A percentile compares a stretch with the other conserved stretches of the same genome.
Conservation (phyloP, 768 basidiomycete species). For the Psilocybe tampanensis region DNA sequence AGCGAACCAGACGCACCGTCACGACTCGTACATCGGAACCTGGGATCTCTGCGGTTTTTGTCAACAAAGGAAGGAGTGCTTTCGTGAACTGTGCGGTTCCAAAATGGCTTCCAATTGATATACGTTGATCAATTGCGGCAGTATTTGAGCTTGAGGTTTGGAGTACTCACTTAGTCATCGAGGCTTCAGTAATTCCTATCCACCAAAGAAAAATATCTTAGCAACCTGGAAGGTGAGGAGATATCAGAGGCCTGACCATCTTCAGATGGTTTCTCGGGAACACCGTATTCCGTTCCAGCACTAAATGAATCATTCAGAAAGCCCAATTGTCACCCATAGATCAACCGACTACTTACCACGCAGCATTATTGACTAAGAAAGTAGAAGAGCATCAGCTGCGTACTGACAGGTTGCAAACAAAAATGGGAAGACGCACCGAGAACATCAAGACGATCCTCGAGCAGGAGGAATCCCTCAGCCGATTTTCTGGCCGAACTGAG, state of each 20-base stretch:
- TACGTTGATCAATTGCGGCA: no score
- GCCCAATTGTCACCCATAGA: neutral
- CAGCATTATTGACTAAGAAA: constrained; percentile 15
- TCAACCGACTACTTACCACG: neutral
- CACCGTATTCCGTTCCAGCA: constrained; percentile 1
- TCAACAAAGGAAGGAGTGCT: constrained; percentile 49
- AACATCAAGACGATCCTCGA: constrained; percentile 37
- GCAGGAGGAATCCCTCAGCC: constrained; percentile 43
- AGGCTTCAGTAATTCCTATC: neutral
- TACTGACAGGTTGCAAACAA: no score
- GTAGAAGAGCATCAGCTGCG: no score
- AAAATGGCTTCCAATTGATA: constrained; percentile 38
- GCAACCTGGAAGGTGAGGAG: no score
- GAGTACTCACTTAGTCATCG: constrained; percentile 15
- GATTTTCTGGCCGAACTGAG: constrained; percentile 25
- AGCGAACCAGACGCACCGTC: constrained; percentile 33
- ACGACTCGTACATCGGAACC: constrained; percentile 56
- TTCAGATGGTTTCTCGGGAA: constrained; percentile 1
- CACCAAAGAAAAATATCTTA: no score
- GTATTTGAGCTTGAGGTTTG: no score
- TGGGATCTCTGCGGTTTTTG: constrained; percentile 41
- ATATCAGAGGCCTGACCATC: neutral
- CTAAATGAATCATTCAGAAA: neutral
- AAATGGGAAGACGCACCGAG: constrained; percentile 9
- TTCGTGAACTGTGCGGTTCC: constrained; percentile 49